Conservation (phyloP, 2,329 filamentous ascomycete genomes). For the Beauveria scarabaeidicola region DNA sequence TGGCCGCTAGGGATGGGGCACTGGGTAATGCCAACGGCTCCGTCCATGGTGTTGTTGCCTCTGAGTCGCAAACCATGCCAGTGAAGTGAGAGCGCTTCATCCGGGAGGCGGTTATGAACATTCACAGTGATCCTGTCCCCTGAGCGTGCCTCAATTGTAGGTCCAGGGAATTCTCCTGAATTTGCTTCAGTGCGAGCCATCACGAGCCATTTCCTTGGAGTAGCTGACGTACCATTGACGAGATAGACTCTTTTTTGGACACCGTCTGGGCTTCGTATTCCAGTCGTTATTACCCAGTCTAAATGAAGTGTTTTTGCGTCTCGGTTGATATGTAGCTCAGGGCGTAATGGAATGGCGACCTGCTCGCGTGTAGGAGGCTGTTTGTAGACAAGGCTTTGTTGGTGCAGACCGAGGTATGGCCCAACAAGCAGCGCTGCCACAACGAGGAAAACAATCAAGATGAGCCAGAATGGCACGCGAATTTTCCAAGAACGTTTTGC, state of each 20-base stretch:
- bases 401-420: not conserved
- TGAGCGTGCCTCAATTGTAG: conserved; percentile 44
- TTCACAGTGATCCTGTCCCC: conserved; percentile 48
- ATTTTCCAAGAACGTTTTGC: not conserved
- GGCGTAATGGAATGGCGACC: conserved; percentile 7
- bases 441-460: not conserved
- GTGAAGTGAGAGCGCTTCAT: conserved; percentile 36
- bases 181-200: not conserved
- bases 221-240: conserved; percentile 9
- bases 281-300: conserved; percentile 8
- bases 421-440: not conserved
- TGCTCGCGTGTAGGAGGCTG: not conserved
- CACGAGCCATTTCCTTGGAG: too few species aligned
- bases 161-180: conserved; percentile 21
- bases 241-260: conserved; percentile 12
- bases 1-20: conserved; percentile 31
- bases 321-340: not conserved
- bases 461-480: not conserved
- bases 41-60: conserved; percentile 37
- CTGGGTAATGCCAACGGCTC: conserved; percentile 35
- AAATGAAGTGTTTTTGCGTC: not conserved
- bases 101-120: conserved; percentile 55
- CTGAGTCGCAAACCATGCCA: conserved; percentile 42
- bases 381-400: not conserved
- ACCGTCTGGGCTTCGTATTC: conserved; percentile 7